phyloP scores from a whole-genome alignment of 352 stramenopile species.

The Globisporangium radiosum region DNA sequence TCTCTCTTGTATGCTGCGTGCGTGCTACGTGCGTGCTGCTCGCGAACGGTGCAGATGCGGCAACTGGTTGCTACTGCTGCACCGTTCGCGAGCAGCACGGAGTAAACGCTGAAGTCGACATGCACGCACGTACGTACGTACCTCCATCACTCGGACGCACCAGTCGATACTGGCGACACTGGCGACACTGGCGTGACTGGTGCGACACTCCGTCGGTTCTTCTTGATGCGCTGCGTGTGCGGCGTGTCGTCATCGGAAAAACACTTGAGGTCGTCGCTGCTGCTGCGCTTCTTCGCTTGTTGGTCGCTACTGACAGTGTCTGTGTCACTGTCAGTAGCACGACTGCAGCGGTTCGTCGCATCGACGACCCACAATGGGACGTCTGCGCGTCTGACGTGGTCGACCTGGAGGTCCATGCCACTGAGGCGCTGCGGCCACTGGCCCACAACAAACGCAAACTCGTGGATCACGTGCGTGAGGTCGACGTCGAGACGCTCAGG shows the following conservation, averaged over 20 bases:
- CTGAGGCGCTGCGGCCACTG: constrained; percentile 65
- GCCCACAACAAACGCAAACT: constrained; percentile 72
- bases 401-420: constrained; percentile 80
- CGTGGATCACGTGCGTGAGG: constrained; percentile 61
- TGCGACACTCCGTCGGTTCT: background rate
- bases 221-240: constrained; percentile 9
- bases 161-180: too few relatives aligned
- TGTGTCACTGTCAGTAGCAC: background rate
- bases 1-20: background rate
- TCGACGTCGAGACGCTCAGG: constrained; percentile 36
- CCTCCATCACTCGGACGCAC: too few relatives aligned
- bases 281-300: background rate
- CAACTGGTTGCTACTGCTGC: background rate
- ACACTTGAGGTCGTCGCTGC: constrained; percentile 15
- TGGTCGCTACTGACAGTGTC: constrained; percentile 2
- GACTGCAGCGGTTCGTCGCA: constrained; percentile 10
- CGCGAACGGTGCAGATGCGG: background rate
- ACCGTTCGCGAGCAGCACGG: background rate
- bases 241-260: constrained; percentile 27
- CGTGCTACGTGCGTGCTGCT: background rate
- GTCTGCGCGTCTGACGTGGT: constrained; percentile 48
- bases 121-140: too few relatives aligned
- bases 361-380: constrained; percentile 65
- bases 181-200: too few relatives aligned
- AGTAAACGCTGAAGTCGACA: background rate